These are phyloP conservation scores for Coemansia sp. DNA, from an alignment of 192 early-diverging fungal species.

Conservation along the genomic window DNA sequence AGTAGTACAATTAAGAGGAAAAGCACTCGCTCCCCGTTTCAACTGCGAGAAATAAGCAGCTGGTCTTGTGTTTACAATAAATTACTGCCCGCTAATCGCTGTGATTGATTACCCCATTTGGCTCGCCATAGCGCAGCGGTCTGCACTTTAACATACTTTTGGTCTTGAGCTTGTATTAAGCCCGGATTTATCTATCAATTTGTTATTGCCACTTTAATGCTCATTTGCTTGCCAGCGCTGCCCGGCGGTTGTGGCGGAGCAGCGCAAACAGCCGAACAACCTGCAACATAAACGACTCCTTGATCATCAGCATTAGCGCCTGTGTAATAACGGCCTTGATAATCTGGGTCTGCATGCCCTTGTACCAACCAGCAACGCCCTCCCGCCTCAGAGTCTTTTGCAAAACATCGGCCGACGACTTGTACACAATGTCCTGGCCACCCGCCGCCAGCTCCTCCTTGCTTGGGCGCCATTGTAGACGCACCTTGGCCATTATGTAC, in stretches of 20 bases:
- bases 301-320: constrained; percentile 94
- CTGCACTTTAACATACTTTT: too few species aligned
- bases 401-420: constrained; percentile 79
- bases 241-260: background rate
- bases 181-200: too few species aligned
- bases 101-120: too few species aligned
- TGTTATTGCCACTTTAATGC: too few species aligned
- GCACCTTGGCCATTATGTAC: constrained; percentile 99
- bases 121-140: too few species aligned
- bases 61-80: too few species aligned
- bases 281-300: constrained; percentile 77
- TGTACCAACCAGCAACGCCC: constrained; percentile 83
- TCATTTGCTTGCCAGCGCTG: too few species aligned
- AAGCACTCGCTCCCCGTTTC: too few species aligned
- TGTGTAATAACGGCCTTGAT: constrained; percentile 99
- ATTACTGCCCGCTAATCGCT: too few species aligned
- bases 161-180: too few species aligned
- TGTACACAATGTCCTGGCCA: constrained; percentile 62
- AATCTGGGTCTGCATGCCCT: constrained; percentile 97
- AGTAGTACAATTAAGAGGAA: too few species aligned
- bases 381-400: constrained; percentile 70
- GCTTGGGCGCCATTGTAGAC: constrained; percentile 86
- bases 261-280: constrained; percentile 32
- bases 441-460: constrained; percentile 56
- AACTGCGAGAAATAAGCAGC: too few species aligned